Percentiles rank a stretch among this genome's conserved stretches.
Conservation (phyloP, 495 filamentous ascomycete species). For the Hamigera avellanea region DNA sequence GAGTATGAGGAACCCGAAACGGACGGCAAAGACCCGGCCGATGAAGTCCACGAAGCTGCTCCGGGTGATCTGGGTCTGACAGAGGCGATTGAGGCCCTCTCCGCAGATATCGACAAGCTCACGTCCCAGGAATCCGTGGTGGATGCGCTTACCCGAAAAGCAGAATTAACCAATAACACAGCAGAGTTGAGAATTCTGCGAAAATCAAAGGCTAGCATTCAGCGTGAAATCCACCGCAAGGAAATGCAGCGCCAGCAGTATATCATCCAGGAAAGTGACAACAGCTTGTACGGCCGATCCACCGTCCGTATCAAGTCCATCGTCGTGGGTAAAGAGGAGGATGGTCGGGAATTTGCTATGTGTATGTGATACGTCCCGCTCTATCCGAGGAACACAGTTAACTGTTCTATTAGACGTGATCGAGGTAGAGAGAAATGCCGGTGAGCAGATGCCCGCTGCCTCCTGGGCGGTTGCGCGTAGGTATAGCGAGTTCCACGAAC, state of each 20-base stretch:
- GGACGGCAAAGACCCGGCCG: constrained; percentile 51
- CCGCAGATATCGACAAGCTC: constrained; percentile 81
- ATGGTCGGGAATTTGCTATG: constrained; percentile 85
- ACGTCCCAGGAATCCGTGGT: constrained; percentile 80
- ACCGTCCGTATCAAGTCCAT: constrained; percentile 82
- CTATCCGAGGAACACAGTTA: constrained; percentile 3
- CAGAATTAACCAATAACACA: constrained; percentile 92
- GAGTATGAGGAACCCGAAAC: constrained; percentile 63
- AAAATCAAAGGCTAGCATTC: constrained; percentile 87
- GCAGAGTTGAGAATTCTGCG: constrained; percentile 84
- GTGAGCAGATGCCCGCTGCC: constrained; percentile 78
- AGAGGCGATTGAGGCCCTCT: constrained; percentile 79
- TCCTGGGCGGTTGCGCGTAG: constrained; percentile 70
- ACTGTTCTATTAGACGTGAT: constrained; percentile 49
- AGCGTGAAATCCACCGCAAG: constrained; percentile 84
- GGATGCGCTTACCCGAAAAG: constrained; percentile 84
- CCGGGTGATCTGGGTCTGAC: constrained; percentile 90
- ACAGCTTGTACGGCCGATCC: constrained; percentile 88
- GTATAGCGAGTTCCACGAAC: constrained; percentile 94
- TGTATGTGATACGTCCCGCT: too few species aligned
- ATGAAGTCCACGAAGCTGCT: constrained; percentile 87
- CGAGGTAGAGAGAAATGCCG: constrained; percentile 80
- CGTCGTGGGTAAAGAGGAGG: constrained; percentile 81
- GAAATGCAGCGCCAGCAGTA: constrained; percentile 96
- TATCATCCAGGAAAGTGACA: constrained; percentile 94